A percentile compares a stretch with the other conserved stretches of the same genome.
Evolutionary conservation across 352 stramenopile genomes (phyloP).

Genomic region (Phytophthora pinifolia): DNA sequence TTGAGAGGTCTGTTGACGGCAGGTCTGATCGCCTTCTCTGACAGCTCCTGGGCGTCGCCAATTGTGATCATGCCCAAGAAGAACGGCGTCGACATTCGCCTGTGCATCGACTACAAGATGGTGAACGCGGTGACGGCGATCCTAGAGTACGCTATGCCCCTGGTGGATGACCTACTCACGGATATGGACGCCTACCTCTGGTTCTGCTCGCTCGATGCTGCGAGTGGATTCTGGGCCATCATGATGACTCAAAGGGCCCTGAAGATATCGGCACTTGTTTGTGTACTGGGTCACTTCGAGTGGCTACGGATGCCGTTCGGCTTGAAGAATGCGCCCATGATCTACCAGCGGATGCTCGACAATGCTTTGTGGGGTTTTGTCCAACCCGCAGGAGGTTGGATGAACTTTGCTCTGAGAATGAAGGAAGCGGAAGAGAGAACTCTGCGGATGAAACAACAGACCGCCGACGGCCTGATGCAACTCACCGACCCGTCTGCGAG

Average conservation of each 20-base stretch:
- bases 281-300: neutral
- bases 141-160: neutral
- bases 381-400: too few species aligned
- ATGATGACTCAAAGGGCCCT: too few species aligned
- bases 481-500: too few species aligned
- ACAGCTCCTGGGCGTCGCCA: neutral
- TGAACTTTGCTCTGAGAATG: too few species aligned
- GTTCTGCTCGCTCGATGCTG: constrained; percentile 1
- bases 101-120: too few species aligned
- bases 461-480: too few species aligned
- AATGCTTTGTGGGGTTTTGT: neutral
- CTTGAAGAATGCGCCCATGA: too few species aligned
- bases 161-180: neutral
- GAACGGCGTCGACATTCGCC: neutral
- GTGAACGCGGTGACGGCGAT: neutral
- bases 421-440: too few species aligned
- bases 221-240: constrained; percentile 2
- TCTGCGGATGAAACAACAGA: too few species aligned
- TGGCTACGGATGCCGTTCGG: neutral
- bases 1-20: neutral
- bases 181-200: neutral
- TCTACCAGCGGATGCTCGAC: too few species aligned
- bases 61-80: constrained; percentile 1
- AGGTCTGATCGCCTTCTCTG: neutral
- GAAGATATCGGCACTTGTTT: constrained; percentile 1